Evolutionary conservation across 306 rosid species (phyloP), one percentile per base, ranked within the genome.

Genomic region (Prunus mongolica): DNA sequence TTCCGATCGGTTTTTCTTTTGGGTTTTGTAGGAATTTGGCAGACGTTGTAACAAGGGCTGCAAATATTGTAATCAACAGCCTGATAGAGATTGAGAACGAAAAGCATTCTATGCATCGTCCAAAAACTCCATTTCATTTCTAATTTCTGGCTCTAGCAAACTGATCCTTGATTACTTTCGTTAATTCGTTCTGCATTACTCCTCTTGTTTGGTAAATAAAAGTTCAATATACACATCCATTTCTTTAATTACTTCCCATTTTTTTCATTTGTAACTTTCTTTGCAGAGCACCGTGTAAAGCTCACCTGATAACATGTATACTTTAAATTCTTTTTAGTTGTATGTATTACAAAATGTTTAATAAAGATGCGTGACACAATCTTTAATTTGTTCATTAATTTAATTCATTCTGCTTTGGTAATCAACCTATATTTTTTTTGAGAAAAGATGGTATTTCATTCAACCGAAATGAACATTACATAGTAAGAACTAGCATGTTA

Each of bases 21-120:
- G 19, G 1, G 52, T 62, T 71, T 56, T 79, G 68, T 77, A 93
- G 98, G 86, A 91, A 86, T 82, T 69, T 89, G 54, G 80, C 96
- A 4, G 93, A 93, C 16, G 83, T 93, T 13, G 91, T 93, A 44
- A 79, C 80, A 34, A 80, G 52, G 68, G 86, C 96, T 78, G 83
- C 91, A 44, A 86, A 93, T 18, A 82, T 84, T 47, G 78, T 91
- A 74, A 82, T 91, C 64, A 81, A 77, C 44, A 89, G 78, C 80
- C 77, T 93, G 96, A 67, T 83, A 16, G 93, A 93, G 84, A 84
- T 86, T 50, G 83, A 91, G 82, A 74, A 88, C 18, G 91, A 88
- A 76, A 80, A 78, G 74, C 65, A 49, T 41, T 73, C 77, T 20
- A 15, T 62, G 79, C 76, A 64, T 69, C 71, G 52, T 27, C 78